A percentile compares a stretch with the other conserved stretches of the same genome.
Conservation (phyloP, 192 early-diverging fungal genomes). For the Coemansia sp. region DNA sequence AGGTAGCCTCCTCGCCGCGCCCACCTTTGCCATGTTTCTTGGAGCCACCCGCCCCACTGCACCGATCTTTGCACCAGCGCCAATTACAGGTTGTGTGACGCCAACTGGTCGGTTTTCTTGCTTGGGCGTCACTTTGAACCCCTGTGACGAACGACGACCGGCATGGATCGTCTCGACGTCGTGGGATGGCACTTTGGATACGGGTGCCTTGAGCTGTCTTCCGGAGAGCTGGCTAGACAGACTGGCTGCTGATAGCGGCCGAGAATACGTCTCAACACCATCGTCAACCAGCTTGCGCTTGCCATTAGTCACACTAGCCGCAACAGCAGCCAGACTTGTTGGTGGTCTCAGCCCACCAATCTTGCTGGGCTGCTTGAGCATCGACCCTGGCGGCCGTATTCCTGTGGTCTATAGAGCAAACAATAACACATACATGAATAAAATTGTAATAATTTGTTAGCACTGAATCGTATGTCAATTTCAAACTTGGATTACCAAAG, state of each 20-base stretch:
- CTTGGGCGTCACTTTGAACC: conserved; percentile 43
- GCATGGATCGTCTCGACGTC: conserved; percentile 26
- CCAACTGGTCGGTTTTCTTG: conserved; percentile 12
- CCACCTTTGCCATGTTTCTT: conserved; percentile 11
- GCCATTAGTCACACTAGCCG: not conserved
- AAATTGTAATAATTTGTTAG: not conserved
- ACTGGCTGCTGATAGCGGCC: not conserved
- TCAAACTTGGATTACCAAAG: not conserved
- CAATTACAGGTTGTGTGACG: not conserved
- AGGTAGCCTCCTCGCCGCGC: conserved; percentile 33
- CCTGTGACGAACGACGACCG: conserved; percentile 44
- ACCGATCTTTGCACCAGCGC: conserved; percentile 2
- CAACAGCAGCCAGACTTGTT: not conserved
- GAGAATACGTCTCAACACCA: not conserved
- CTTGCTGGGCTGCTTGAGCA: conserved; percentile 41
- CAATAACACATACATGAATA: not conserved
- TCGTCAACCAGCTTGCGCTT: conserved; percentile 35
- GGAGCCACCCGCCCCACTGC: conserved; percentile 14
- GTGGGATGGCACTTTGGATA: not conserved
- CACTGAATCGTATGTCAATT: not conserved
- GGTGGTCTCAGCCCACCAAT: conserved; percentile 24
- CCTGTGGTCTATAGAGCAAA: conserved; percentile 21
- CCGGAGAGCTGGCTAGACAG: conserved; percentile 6
- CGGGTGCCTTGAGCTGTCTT: conserved; percentile 22
- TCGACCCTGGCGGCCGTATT: conserved; percentile 35